Base-by-base conservation (phyloP, 2,329 filamentous ascomycete genomes). In the Aspergillus bombycis region DNA sequence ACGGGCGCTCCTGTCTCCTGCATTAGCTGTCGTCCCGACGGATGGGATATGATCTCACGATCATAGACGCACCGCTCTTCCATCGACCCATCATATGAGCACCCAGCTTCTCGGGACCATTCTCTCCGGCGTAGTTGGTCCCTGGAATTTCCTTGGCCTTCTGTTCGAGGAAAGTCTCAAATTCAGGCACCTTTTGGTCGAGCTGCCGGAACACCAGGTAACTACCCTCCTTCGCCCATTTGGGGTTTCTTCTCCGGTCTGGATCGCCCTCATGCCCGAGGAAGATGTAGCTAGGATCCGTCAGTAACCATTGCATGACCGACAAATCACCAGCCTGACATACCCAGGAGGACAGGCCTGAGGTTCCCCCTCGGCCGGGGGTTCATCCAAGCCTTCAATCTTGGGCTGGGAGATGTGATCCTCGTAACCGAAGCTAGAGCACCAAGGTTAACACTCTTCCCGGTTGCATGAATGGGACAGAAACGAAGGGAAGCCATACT, bases 131-230 rank as follows among this genome's bases (percentile, higher is more conserved):
- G 6, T 55, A 38, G 52, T 26, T 26, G 0, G 11, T 10, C 6
- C 52, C 52, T 0, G 32, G 32, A 14, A 53, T 7, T 2, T 53
- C 8, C 1, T 11, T 5, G 0, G 52, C 52, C 30, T 77, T 74
- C 2, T 72, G 66, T 26, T 78, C 70, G 16, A 81, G 61, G 66
- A 80, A 81, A 60, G 48, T 56, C 58, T 82, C 69, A 57, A 81
- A 82, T 59, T 81, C 81, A 2, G 77, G 79, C 4, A 82, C 80
- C 3, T 81, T 76, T 65, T 83, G 78, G 57, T 78, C 71, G 2
- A 82, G 74, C 63, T 81, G 77, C 16, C 80, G 79, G 70, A 83
- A 82, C 23, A 72, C 77, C 11, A 82, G 71, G 52, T 81, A 82
- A 65, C 79, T 81, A 4, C 81, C 80, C 50, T 82, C 80, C 1